phyloP scores from a whole-genome alignment of 2,329 filamentous ascomycete genomes.

The Ceratocystis papillata region DNA sequence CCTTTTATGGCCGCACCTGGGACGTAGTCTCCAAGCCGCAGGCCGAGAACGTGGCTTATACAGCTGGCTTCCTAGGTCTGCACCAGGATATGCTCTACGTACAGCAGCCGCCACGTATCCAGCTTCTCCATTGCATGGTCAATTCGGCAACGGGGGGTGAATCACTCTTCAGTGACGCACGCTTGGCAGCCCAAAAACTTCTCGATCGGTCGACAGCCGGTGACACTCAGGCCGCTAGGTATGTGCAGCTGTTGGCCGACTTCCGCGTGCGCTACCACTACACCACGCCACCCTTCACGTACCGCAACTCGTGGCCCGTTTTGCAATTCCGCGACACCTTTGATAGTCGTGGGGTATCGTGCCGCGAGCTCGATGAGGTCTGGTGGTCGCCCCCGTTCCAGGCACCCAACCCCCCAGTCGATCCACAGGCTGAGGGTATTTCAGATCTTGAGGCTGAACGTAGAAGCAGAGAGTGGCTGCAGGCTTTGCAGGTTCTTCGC shows the following conservation, averaged over 20 bases:
- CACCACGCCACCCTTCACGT: conserved; percentile 52
- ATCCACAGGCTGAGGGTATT: conserved; percentile 8
- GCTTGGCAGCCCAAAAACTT: conserved; percentile 45
- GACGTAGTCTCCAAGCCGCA: conserved; percentile 72
- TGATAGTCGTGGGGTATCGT: not conserved
- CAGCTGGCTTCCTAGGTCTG: conserved; percentile 66
- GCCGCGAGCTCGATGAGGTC: conserved; percentile 28
- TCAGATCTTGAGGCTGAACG: conserved; percentile 22
- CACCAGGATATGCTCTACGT: conserved; percentile 94
- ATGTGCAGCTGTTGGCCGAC: conserved; percentile 34
- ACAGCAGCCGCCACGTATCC: conserved; percentile 63
- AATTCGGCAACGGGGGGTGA: conserved; percentile 72
- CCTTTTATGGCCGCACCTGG: conserved; percentile 87
- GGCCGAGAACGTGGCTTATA: conserved; percentile 89
- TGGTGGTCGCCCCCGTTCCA: conserved; percentile 76
- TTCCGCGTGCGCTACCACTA: conserved; percentile 55
- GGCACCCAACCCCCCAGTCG: conserved; percentile 36
- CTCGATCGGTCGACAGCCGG: conserved; percentile 21
- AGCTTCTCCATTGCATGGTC: conserved; percentile 79
- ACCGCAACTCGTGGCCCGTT: conserved; percentile 48
- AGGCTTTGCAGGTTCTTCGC: conserved; percentile 47
- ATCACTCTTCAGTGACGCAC: conserved; percentile 73
- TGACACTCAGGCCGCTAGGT: not conserved
- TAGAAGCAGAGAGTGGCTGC: conserved; percentile 34
- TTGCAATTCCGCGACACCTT: conserved; percentile 32